phyloP scores from a whole-genome alignment of 176 grass and related monocot species.

The Oropetium thomaeum region DNA sequence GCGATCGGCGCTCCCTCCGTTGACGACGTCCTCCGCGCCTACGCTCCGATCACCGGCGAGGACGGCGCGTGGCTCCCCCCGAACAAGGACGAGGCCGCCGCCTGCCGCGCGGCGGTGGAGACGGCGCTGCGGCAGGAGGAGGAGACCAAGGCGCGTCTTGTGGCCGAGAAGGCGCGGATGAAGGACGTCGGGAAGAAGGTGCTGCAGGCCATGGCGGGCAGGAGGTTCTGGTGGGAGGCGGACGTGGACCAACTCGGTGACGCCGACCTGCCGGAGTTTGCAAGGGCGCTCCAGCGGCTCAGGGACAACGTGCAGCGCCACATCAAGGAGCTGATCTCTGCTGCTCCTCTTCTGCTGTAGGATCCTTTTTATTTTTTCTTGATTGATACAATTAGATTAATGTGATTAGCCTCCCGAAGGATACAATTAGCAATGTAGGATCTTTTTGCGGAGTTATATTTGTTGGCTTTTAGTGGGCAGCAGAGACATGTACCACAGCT shows the following conservation, averaged over 20 bases:
- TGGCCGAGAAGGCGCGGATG: not conserved
- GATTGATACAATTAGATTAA: not conserved
- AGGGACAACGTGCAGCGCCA: not conserved
- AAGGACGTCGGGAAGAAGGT: not conserved
- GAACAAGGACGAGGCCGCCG: not conserved
- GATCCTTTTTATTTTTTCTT: no score
- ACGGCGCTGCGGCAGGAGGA: not conserved
- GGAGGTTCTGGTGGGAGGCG: not conserved
- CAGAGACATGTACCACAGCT: not conserved
- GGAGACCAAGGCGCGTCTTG: not conserved
- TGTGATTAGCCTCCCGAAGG: not conserved
- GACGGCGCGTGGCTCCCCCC: not conserved
- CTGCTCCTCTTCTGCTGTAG: not conserved
- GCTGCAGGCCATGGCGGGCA: not conserved
- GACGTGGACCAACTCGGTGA: constrained; percentile 10
- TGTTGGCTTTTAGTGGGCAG: not conserved
- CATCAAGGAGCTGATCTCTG: not conserved
- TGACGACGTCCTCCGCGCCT: not conserved
- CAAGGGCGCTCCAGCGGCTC: not conserved
- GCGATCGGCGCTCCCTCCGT: constrained; percentile 10
- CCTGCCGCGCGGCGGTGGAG: not conserved
- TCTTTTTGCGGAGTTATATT: not conserved
- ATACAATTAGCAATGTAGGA: not conserved
- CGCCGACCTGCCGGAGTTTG: constrained; percentile 19
- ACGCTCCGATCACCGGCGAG: not conserved